These are phyloP conservation scores for Blepharisma japonicum DNA, from an alignment of 73 alveolate species.

Conservation along the genomic window DNA sequence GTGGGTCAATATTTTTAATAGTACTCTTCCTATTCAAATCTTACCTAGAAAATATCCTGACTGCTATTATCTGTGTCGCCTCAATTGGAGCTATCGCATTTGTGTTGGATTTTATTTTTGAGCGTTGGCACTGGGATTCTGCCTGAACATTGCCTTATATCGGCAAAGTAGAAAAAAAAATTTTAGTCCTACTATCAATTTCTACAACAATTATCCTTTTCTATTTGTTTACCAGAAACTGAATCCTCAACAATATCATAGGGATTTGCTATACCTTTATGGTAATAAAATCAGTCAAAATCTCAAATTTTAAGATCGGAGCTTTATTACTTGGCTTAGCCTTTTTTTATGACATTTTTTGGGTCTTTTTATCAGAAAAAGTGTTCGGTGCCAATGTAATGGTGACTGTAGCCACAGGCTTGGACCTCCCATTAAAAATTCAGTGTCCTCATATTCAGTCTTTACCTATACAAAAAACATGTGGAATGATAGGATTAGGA, in stretches of 20 bases:
- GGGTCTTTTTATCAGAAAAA: conserved; percentile 61
- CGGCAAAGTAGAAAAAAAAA: background rate
- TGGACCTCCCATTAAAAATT: conserved; percentile 94
- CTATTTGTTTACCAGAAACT: conserved; percentile 63
- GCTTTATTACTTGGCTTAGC: conserved; percentile 68
- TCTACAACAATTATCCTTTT: background rate
- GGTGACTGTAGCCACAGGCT: conserved; percentile 90
- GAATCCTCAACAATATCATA: conserved; percentile 79
- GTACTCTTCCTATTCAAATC: background rate
- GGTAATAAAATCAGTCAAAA: conserved; percentile 75
- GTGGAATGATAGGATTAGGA: conserved; percentile 90
- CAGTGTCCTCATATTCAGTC: conserved; percentile 73
- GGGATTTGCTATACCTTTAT: conserved; percentile 73
- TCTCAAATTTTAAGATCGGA: conserved; percentile 87
- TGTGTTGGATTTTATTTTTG: background rate
- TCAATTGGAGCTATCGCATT: background rate
- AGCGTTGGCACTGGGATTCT: background rate
- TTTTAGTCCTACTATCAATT: background rate
- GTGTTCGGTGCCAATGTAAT: conserved; percentile 90
- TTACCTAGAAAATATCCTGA: background rate
- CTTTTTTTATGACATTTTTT: conserved; percentile 92
- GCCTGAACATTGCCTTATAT: background rate
- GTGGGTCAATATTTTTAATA: too few species aligned
- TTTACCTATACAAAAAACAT: conserved; percentile 46
- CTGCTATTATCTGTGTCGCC: background rate